Evolutionary conservation across 164 flowering plant species (phyloP).

Genomic region (Chimonanthus praecox): DNA sequence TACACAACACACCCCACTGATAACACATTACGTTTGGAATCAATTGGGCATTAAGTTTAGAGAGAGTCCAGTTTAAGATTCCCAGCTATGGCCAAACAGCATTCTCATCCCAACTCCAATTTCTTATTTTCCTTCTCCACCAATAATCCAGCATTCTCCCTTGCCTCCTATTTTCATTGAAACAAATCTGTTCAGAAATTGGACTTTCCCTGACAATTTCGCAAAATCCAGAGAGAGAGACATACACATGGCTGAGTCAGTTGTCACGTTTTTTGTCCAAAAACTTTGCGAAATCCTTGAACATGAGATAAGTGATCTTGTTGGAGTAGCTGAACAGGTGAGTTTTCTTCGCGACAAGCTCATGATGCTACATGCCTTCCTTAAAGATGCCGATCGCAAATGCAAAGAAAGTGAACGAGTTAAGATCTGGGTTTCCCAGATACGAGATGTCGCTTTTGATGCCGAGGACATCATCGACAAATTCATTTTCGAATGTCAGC

Average conservation of each 20-base stretch:
- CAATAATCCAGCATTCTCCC: too few relatives aligned
- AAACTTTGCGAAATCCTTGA: neutral
- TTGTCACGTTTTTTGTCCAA: neutral
- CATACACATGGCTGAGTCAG: slow-evolving; percentile 5
- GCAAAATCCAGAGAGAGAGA: neutral
- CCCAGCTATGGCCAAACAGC: too few relatives aligned
- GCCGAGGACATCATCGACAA: slow-evolving; percentile 8
- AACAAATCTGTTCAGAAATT: too few relatives aligned
- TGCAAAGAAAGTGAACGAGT: neutral
- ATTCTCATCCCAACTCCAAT: too few relatives aligned
- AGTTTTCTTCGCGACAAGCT: neutral
- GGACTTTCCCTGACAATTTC: too few relatives aligned
- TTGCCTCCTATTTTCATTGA: too few relatives aligned
- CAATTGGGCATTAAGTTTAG: too few relatives aligned
- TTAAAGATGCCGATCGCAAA: neutral
- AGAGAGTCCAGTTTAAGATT: too few relatives aligned
- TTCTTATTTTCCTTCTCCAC: too few relatives aligned
- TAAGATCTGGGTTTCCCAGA: neutral
- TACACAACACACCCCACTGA: too few relatives aligned
- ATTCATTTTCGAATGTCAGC: neutral
- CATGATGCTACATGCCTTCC: neutral
- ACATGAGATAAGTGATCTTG: neutral
- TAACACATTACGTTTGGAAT: too few relatives aligned
- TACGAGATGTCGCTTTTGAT: neutral
- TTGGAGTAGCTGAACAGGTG: neutral